Conservation (phyloP, 1,284 basidiomycete genomes). For the Cryptococcus depauperatus region DNA sequence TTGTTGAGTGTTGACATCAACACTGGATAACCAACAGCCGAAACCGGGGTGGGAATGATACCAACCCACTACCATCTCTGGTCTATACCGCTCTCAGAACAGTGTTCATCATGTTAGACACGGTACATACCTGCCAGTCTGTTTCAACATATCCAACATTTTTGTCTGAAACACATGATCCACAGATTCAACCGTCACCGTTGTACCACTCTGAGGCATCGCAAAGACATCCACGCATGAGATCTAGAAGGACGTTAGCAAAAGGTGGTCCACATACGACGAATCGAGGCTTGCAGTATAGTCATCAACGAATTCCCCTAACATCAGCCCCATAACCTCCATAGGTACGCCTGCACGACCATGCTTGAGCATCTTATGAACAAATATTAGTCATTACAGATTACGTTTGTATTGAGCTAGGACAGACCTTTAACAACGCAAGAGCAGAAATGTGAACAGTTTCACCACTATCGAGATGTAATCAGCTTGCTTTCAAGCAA, state of each 20-base stretch:
- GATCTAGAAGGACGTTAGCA: slow-evolving; percentile 26
- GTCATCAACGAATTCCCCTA: slow-evolving; percentile 98
- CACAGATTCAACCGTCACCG: slow-evolving; percentile 96
- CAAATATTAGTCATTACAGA: slow-evolving; percentile 1
- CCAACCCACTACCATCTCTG: slow-evolving; percentile 99
- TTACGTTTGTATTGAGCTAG: neutral
- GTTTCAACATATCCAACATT: slow-evolving; percentile 99
- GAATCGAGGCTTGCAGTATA: slow-evolving; percentile 61
- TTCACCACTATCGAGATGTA: slow-evolving; percentile 60
- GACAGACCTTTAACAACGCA: slow-evolving; percentile 74
- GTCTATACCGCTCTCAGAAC: slow-evolving; percentile 49
- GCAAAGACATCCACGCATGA: slow-evolving; percentile 98
- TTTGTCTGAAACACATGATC: slow-evolving; percentile 98
- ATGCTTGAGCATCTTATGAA: slow-evolving; percentile 90
- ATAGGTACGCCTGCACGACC: slow-evolving; percentile 97
- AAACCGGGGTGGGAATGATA: slow-evolving; percentile 99
- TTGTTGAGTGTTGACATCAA: slow-evolving; percentile 99
- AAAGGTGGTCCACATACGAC: neutral
- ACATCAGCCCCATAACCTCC: slow-evolving; percentile 99
- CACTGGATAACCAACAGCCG: slow-evolving; percentile 97
- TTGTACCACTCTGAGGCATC: slow-evolving; percentile 98
- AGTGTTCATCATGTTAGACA: neutral
- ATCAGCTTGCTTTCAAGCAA: slow-evolving; percentile 2
- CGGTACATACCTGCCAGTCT: slow-evolving; percentile 76
- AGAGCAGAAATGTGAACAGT: slow-evolving; percentile 93